These are phyloP conservation scores for Talaromyces nanjingensis DNA, from an alignment of 495 filamentous ascomycete species.

Conservation along the genomic window DNA sequence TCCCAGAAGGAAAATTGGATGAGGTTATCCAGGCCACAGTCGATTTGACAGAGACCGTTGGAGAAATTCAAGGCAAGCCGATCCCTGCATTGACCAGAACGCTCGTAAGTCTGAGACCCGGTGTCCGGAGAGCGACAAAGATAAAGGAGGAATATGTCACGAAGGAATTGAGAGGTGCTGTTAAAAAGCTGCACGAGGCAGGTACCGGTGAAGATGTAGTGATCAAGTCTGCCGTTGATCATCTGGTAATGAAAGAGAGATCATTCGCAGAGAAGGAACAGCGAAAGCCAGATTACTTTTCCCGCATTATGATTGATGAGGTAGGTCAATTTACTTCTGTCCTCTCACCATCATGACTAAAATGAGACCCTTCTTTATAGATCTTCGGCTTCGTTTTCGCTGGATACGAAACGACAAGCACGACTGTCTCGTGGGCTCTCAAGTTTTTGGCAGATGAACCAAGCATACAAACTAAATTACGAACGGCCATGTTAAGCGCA, in stretches of 20 bases:
- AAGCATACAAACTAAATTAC: conserved; percentile 20
- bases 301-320: not conserved
- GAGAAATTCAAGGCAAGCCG: conserved; percentile 11
- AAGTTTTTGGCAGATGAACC: conserved; percentile 26
- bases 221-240: conserved; percentile 23
- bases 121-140: conserved; percentile 1
- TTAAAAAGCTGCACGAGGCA: conserved; percentile 6
- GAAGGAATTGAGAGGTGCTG: conserved; percentile 11
- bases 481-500: conserved; percentile 14
- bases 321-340: not conserved
- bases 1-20: conserved; percentile 5
- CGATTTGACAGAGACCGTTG: conserved; percentile 11
- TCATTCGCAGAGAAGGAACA: conserved; percentile 22
- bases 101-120: conserved; percentile 4
- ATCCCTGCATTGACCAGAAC: conserved; percentile 12
- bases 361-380: not conserved
- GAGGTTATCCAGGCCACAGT: not conserved
- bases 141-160: conserved; percentile 16
- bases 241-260: conserved; percentile 29
- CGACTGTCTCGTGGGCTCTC: conserved; percentile 23
- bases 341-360: not conserved
- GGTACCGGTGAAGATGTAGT: conserved; percentile 3
- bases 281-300: conserved; percentile 14
- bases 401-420: conserved; percentile 12
- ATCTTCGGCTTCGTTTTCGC: conserved; percentile 8